These are phyloP conservation scores for Schwanniomyces occidentalis DNA, from an alignment of 805 yeast species.

Conservation along the genomic window DNA sequence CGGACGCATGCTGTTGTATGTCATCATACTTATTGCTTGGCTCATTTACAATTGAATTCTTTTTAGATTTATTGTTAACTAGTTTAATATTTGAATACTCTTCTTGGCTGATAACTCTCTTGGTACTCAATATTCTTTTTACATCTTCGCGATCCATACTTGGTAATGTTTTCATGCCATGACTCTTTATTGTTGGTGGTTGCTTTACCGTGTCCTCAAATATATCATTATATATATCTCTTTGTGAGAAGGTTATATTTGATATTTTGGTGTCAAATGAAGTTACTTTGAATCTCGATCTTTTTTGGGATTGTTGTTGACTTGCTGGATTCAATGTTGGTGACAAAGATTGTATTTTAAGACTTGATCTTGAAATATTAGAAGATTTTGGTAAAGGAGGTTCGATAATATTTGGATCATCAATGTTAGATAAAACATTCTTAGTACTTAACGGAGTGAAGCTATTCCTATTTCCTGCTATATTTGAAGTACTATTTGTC, in stretches of 20 bases:
- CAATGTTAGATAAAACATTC: constrained; percentile 28
- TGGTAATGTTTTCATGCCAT: constrained; percentile 50
- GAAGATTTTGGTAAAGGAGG: too few relatives aligned
- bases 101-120: constrained; percentile 39
- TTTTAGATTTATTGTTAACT: constrained; percentile 19
- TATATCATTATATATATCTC: constrained; percentile 39
- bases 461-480: constrained; percentile 15
- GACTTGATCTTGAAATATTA: too few relatives aligned
- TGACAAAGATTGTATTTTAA: too few relatives aligned
- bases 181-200: constrained; percentile 41
- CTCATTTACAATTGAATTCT: constrained; percentile 26
- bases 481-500: constrained; percentile 15
- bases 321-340: too few relatives aligned
- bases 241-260: constrained; percentile 33
- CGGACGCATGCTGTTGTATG: constrained; percentile 34
- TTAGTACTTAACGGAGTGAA: constrained; percentile 27
- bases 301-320: too few relatives aligned
- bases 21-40: constrained; percentile 26
- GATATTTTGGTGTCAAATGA: constrained; percentile 43
- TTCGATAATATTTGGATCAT: constrained; percentile 16
- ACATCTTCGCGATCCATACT: constrained; percentile 50
- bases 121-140: constrained; percentile 38
- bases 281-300: constrained; percentile 40
- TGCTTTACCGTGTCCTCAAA: constrained; percentile 26
- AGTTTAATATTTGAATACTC: constrained; percentile 38